Conservation (phyloP, 1,284 basidiomycete genomes). For the Singerocomus inundabilis region DNA sequence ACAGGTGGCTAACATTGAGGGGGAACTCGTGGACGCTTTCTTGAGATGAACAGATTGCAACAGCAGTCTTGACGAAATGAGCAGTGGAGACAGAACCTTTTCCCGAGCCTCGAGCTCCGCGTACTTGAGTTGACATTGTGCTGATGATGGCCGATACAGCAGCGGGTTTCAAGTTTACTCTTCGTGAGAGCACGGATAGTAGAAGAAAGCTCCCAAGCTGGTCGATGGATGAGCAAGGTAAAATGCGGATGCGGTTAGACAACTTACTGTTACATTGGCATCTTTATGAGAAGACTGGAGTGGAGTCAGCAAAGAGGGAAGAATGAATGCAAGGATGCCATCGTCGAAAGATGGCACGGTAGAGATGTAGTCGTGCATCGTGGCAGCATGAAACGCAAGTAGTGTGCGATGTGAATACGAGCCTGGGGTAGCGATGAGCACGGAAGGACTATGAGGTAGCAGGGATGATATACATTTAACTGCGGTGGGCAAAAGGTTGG, state of each 20-base stretch:
- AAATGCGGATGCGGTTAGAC: background rate
- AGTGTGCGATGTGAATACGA: conserved; percentile 65
- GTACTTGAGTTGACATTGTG: conserved; percentile 52
- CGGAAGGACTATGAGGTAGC: background rate
- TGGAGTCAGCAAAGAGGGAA: conserved; percentile 61
- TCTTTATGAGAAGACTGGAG: conserved; percentile 43
- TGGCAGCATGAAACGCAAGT: conserved; percentile 82
- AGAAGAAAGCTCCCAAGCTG: conserved; percentile 76
- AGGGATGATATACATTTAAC: conserved; percentile 43
- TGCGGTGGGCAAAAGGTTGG: conserved; percentile 60
- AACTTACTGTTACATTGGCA: conserved; percentile 54
- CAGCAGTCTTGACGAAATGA: conserved; percentile 28
- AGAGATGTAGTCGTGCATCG: conserved; percentile 78
- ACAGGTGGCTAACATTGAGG: conserved; percentile 13
- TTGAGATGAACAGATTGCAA: conserved; percentile 31
- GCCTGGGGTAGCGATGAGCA: conserved; percentile 17
- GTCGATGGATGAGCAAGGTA: conserved; percentile 1
- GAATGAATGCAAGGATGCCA: conserved; percentile 56
- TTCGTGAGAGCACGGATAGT: conserved; percentile 64
- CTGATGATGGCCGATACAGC: conserved; percentile 59
- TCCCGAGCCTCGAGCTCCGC: conserved; percentile 17
- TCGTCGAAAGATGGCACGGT: conserved; percentile 56
- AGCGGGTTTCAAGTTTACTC: conserved; percentile 51
- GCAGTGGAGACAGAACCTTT: conserved; percentile 21
- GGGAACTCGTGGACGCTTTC: conserved; percentile 19